phyloP scores from a whole-genome alignment of 805 yeast genomes.

The Schizosaccharomyces cryophilus region DNA sequence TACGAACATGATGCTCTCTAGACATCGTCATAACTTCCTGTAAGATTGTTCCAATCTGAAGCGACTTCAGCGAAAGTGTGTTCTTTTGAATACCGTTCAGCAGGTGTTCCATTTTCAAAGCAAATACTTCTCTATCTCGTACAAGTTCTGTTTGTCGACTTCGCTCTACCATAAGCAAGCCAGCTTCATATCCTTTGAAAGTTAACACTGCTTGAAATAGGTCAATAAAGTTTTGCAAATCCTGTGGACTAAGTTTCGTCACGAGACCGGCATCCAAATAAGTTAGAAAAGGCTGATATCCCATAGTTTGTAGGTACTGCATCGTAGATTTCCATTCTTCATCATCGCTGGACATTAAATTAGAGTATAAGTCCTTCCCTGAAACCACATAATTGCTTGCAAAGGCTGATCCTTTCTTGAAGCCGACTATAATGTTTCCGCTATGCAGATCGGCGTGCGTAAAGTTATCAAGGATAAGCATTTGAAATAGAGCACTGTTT shows the following conservation, averaged over 20 bases:
- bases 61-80: conserved; percentile 78
- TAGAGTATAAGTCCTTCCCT: not conserved
- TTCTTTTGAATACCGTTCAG: conserved; percentile 61
- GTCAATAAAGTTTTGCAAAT: conserved; percentile 68
- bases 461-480: conserved; percentile 81
- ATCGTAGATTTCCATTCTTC: conserved; percentile 26
- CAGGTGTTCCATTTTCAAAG: conserved; percentile 60
- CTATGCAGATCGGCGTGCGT: conserved; percentile 95
- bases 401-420: conserved; percentile 20
- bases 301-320: conserved; percentile 23
- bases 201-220: conserved; percentile 68
- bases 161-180: conserved; percentile 84
- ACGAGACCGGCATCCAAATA: conserved; percentile 84
- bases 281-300: conserved; percentile 65
- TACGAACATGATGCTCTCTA: conserved; percentile 74
- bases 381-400: too few relatives aligned
- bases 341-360: not conserved
- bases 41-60: conserved; percentile 73
- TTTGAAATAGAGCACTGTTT: conserved; percentile 71
- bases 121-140: conserved; percentile 60
- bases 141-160: conserved; percentile 89
- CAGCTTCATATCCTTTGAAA: conserved; percentile 86
- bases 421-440: conserved; percentile 68
- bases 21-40: conserved; percentile 81
- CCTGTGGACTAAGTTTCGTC: conserved; percentile 57